Evolutionary conservation across 2,329 filamentous ascomycete species (phyloP).

Genomic region (Diaporthe helianthi): DNA sequence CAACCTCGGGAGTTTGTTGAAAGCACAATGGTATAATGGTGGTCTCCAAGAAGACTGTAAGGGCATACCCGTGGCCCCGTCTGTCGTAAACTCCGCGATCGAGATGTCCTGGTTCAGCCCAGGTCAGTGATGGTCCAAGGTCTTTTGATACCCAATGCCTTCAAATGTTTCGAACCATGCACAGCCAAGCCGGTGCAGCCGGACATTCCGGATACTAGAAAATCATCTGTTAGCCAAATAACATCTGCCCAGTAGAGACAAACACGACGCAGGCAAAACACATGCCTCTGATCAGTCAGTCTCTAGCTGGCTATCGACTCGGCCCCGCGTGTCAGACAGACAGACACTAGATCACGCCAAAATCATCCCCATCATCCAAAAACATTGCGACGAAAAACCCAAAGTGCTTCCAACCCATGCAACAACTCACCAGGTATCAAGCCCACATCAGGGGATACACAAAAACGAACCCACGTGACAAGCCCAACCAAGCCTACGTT

Average conservation of each 20-base stretch:
- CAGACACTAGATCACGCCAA: not conserved
- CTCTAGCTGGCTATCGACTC: not conserved
- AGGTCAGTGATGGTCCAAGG: not conserved
- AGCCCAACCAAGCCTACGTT: not conserved
- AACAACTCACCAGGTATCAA: not conserved
- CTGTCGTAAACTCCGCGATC: not conserved
- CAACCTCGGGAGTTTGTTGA: too few species aligned
- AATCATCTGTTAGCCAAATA: not conserved
- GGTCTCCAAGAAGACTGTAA: not conserved
- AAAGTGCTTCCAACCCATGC: not conserved
- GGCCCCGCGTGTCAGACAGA: not conserved
- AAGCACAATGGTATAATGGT: not conserved
- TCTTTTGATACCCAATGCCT: not conserved
- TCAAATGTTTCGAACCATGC: too few species aligned
- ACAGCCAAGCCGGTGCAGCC: not conserved
- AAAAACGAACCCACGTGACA: not conserved
- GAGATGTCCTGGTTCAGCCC: not conserved
- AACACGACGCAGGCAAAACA: not conserved
- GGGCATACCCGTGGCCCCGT: not conserved
- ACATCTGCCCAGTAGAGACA: not conserved
- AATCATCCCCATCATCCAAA: not conserved
- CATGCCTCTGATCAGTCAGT: not conserved
- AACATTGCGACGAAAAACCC: not conserved
- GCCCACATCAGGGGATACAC: not conserved
- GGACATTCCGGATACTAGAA: not conserved